Evolutionary conservation across 2,329 filamentous ascomycete species (phyloP), one percentile per base, ranked within the genome.

Genomic region (Bipolaris oryzae): DNA sequence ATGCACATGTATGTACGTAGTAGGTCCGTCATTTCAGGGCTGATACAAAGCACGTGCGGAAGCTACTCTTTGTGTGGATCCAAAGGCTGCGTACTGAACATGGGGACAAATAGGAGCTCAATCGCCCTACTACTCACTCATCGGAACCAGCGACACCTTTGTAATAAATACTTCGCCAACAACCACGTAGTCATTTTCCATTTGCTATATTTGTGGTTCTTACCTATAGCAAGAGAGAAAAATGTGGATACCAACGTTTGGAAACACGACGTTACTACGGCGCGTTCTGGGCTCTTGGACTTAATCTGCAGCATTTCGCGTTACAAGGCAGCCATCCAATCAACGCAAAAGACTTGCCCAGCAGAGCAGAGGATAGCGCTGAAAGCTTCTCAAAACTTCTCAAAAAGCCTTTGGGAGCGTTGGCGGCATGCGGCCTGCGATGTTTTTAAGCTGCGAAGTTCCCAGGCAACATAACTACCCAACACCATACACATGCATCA

Each of bases 321-420:
- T 42, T 13, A 34, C 33, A 13, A 11, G 16, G 20, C 34, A 38
- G 9, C 15, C 21, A n/a, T 10, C 44, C 34, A 48, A 38, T 38
- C 3, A 35, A 18, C n/a, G 21, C 33, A 34, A 15, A 34, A 13
- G 5, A n/a, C n/a, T 20, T 7, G 9, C 45, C 34, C 42, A 3
- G 25, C 9, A 4, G 13, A 25, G 16, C 45, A 28, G 15, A 21
- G 11, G 7, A 13, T 3, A 16, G 3, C 18, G 5, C n/a, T 18
- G 15, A 38, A 48, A 48, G 9, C 33, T 28, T 23, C 45, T 48
- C 45, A 48, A 48, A 48, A 38, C 20, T 21, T 38, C 45, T 48
- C 45, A 48, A 25, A 31, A 44, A 13, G 23, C 25, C 25, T 16
- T n/a, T 13, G 25, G 7, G 16, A 48, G 45, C n/a, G 33, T 10